phyloP scores from a whole-genome alignment of 192 early-diverging fungal genomes.

The Umbelopsis isabellina region DNA sequence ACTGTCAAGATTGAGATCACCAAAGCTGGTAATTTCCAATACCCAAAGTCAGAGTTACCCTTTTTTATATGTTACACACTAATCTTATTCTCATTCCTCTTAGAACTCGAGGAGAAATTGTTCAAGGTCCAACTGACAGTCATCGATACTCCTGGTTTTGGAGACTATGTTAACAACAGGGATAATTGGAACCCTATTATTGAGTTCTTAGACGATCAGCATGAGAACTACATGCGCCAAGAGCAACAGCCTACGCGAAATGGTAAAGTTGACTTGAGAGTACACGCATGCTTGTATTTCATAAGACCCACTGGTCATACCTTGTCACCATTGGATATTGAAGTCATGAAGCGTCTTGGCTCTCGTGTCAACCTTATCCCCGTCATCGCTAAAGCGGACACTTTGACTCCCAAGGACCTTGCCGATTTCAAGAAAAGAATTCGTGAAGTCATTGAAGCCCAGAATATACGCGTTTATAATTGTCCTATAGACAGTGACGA shows the following conservation, averaged over 20 bases:
- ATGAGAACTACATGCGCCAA: constrained; percentile 88
- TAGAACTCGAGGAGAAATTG: constrained; percentile 93
- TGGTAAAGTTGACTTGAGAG: constrained; percentile 88
- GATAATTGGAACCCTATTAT: constrained; percentile 94
- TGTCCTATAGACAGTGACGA: constrained; percentile 80
- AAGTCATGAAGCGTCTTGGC: constrained; percentile 92
- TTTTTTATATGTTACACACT: constrained; percentile 1
- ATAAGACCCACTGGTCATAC: constrained; percentile 95
- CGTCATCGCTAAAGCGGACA: constrained; percentile 91
- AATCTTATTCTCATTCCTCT: neutral
- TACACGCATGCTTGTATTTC: constrained; percentile 95
- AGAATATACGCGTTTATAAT: constrained; percentile 85
- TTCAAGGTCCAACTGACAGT: constrained; percentile 91
- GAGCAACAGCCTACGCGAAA: constrained; percentile 85
- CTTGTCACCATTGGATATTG: constrained; percentile 85
- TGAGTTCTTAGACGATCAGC: constrained; percentile 93
- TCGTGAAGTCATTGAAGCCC: constrained; percentile 75
- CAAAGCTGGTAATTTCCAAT: constrained; percentile 74
- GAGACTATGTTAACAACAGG: constrained; percentile 98
- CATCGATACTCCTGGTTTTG: constrained; percentile 96
- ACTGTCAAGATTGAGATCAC: constrained; percentile 98
- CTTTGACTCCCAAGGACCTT: constrained; percentile 82
- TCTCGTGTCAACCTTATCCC: constrained; percentile 93
- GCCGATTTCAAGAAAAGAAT: constrained; percentile 83
- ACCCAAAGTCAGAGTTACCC: neutral